Evolutionary conservation across 78 protist genomes (phyloP).

Genomic region (Chrysochromulina tobinii): DNA sequence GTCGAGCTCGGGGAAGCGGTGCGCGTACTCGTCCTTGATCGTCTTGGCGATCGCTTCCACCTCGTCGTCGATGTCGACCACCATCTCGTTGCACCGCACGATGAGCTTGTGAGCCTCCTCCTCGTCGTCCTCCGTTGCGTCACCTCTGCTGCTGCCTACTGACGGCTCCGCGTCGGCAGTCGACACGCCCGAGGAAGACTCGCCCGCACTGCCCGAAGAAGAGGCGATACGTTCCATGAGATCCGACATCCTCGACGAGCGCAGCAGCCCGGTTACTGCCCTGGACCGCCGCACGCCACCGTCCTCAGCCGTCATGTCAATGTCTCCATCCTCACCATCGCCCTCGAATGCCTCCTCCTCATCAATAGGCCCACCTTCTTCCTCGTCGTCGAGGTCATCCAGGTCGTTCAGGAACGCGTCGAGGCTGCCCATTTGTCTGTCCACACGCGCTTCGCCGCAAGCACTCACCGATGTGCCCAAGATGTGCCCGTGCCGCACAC

Average conservation of each 20-base stretch:
- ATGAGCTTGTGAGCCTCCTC: background rate
- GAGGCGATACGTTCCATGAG: background rate
- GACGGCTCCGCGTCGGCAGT: background rate
- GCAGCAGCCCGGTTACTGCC: background rate
- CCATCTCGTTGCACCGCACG: conserved; percentile 15
- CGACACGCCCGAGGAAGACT: background rate
- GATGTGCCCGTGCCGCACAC: too few relatives aligned
- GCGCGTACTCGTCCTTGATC: background rate
- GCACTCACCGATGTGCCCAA: too few relatives aligned
- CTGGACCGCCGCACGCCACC: background rate
- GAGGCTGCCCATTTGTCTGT: background rate
- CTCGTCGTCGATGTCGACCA: background rate
- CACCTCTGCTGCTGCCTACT: too few relatives aligned
- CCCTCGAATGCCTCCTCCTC: conserved; percentile 31
- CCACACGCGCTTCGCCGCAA: too few relatives aligned
- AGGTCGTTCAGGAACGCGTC: conserved; percentile 24
- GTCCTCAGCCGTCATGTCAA: background rate
- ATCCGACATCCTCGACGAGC: background rate
- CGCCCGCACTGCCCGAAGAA: background rate
- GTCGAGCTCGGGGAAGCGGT: conserved; percentile 50
- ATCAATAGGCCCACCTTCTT: background rate
- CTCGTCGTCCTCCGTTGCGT: background rate
- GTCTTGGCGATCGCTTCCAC: background rate
- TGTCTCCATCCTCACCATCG: background rate
- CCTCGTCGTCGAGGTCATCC: conserved; percentile 11